A percentile compares a stretch with the other conserved stretches of the same genome.
These are phyloP conservation scores for Eruca vesicaria DNA, from an alignment of 441 rosid genomes.

Conservation along the genomic window DNA sequence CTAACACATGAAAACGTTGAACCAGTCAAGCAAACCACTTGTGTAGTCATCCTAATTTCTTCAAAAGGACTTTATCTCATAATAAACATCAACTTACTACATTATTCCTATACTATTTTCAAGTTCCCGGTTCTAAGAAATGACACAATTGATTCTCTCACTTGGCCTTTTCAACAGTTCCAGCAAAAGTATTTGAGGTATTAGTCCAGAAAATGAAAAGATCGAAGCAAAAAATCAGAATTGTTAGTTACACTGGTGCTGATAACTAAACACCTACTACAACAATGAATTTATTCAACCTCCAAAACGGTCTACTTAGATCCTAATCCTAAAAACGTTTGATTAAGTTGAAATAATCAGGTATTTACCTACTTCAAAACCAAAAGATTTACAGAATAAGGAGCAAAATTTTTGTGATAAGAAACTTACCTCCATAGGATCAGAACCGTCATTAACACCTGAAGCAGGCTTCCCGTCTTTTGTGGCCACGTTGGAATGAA, in stretches of 20 bases:
- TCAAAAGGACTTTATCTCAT: background rate
- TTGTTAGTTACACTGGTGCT: background rate
- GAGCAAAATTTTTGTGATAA: conserved; percentile 24
- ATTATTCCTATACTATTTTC: background rate
- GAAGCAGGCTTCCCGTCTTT: no score
- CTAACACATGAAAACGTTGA: no score
- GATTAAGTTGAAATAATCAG: background rate
- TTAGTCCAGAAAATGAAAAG: background rate
- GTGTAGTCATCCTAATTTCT: background rate
- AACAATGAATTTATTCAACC: background rate
- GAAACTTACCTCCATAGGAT: conserved; percentile 56
- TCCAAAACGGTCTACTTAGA: background rate
- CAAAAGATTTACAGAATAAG: background rate
- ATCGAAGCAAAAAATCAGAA: background rate
- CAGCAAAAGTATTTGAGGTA: background rate
- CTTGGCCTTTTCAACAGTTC: background rate
- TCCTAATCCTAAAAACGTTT: background rate
- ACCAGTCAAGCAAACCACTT: no score
- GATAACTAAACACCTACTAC: background rate
- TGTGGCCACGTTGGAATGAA: no score
- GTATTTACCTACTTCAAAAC: background rate
- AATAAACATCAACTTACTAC: background rate
- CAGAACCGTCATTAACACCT: conserved; percentile 47
- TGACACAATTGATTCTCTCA: background rate
- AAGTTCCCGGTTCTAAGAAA: background rate